phyloP scores from a whole-genome alignment of 2,329 filamentous ascomycete genomes.

The Colletotrichum tabaci region DNA sequence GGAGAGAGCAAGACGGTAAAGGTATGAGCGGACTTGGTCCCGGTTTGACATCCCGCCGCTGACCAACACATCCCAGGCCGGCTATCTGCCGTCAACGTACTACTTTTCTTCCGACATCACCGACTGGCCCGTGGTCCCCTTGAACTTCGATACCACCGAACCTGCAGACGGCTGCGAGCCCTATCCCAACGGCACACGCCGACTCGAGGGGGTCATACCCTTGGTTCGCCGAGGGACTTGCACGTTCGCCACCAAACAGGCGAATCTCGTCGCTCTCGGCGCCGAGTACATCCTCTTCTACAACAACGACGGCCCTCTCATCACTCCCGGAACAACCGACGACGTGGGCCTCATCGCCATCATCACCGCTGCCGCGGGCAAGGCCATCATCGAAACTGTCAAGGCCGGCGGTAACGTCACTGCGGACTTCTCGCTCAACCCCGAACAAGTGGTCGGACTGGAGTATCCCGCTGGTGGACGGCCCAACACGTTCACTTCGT shows the following conservation, averaged over 20 bases:
- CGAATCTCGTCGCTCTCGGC: constrained; percentile 47
- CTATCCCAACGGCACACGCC: constrained; percentile 44
- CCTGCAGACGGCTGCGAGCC: constrained; percentile 49
- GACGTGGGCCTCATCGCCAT: constrained; percentile 44
- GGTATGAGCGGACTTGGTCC: not conserved
- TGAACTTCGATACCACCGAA: constrained; percentile 47
- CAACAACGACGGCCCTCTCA: constrained; percentile 46
- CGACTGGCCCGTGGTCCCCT: constrained; percentile 50
- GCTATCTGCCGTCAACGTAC: constrained; percentile 53
- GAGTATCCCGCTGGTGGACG: constrained; percentile 50
- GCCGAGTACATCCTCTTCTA: constrained; percentile 51
- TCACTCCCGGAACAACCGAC: constrained; percentile 40
- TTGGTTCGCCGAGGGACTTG: constrained; percentile 54
- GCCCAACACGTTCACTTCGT: constrained; percentile 57
- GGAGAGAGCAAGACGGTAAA: constrained; percentile 38
- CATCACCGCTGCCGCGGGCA: constrained; percentile 46
- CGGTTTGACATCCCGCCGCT: constrained; percentile 47
- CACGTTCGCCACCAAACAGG: constrained; percentile 48
- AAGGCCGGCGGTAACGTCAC: constrained; percentile 48
- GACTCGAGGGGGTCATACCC: constrained; percentile 46
- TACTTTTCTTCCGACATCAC: constrained; percentile 53
- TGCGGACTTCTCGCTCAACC: constrained; percentile 49
- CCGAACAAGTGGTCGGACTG: constrained; percentile 45
- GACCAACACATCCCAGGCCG: constrained; percentile 46
- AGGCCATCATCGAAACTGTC: constrained; percentile 47